Conservation (phyloP, 1,284 basidiomycete genomes). For the Phellinidium pouzarii region DNA sequence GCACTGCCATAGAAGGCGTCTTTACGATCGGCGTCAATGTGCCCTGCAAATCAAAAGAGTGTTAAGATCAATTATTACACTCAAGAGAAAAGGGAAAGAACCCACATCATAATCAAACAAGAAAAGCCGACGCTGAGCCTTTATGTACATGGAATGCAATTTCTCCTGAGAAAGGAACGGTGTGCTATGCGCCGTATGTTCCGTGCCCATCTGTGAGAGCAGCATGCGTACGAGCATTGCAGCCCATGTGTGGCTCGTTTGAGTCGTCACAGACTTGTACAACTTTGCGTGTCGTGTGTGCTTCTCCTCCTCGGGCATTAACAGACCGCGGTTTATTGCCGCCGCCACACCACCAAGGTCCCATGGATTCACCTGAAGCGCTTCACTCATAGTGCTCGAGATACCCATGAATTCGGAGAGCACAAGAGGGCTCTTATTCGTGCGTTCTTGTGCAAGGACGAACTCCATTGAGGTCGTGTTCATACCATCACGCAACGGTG, state of each 20-base stretch:
- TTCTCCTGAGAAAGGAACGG: slow-evolving; percentile 71
- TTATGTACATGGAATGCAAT: slow-evolving; percentile 61
- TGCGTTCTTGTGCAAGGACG: slow-evolving; percentile 86
- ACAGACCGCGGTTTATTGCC: slow-evolving; percentile 87
- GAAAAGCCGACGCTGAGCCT: slow-evolving; percentile 80
- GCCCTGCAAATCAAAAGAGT: slow-evolving; percentile 47
- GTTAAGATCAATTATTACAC: slow-evolving; percentile 9
- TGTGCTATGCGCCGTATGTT: slow-evolving; percentile 82
- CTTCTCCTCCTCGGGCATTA: slow-evolving; percentile 80
- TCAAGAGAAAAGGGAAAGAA: slow-evolving; percentile 20
- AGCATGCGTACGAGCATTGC: slow-evolving; percentile 86
- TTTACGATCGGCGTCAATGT: slow-evolving; percentile 97
- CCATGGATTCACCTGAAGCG: slow-evolving; percentile 86
- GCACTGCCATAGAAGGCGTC: slow-evolving; percentile 83
- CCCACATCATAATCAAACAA: slow-evolving; percentile 94
- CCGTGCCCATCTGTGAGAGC: slow-evolving; percentile 73
- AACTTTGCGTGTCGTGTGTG: slow-evolving; percentile 68
- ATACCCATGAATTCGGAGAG: slow-evolving; percentile 98
- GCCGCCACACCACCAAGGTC: slow-evolving; percentile 86
- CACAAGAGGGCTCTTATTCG: slow-evolving; percentile 77
- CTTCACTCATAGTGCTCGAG: slow-evolving; percentile 78
- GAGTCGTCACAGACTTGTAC: slow-evolving; percentile 84
- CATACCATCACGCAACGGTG: slow-evolving; percentile 95
- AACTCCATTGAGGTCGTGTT: slow-evolving; percentile 99
- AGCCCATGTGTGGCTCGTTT: slow-evolving; percentile 96